Base-by-base conservation (phyloP, 768 basidiomycete genomes). In the Rhodotorula paludigena region DNA sequence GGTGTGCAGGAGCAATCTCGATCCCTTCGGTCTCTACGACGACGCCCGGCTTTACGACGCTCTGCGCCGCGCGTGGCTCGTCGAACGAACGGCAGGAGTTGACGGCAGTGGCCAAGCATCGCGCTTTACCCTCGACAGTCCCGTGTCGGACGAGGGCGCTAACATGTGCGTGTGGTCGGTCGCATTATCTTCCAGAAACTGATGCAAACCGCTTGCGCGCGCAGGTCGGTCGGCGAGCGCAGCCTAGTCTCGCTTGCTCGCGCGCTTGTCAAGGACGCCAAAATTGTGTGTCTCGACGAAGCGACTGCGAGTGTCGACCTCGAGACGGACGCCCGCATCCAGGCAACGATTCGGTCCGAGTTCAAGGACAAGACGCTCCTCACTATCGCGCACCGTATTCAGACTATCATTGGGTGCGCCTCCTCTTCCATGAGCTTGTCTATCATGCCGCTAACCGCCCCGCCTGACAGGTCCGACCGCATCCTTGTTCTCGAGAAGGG, bases 321-420 rank as follows among this genome's bases (percentile, higher is more conserved):
- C 21, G 90, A 89, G 79, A 93, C 90, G 0, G 92, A 96, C 79
- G 80, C 85, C 60, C 89, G 88, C 76, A 92, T 97, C 68, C 92
- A 96, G 76, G 84, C 88, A 69, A 94, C 92, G 12, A 93, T 97
- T 68, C 83, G 88, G 2, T 80, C 81, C 59, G 80, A 81, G 80
- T 96, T 94, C 80, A 80, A 82, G 52, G 87, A 91, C 77, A 85
- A 87, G 69, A 94, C 92, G 0, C 58, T 60, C 28, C 18, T 67
- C n/a, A 47, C 53, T 32, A 61, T 67, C 21, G 60, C 59, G 8
- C 62, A 63, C 81, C 77, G 66, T 2, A 12, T 39, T 14, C 48
- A 41, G n/a, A 65, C 20, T 35, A 68, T 47, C 64, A 25, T 39
- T 28, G 32, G 35, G 44, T 58, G 25, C 52, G 59, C 33, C 57